Conservation (phyloP, 1,284 basidiomycete species). For the Moniliophthora roreri region DNA sequence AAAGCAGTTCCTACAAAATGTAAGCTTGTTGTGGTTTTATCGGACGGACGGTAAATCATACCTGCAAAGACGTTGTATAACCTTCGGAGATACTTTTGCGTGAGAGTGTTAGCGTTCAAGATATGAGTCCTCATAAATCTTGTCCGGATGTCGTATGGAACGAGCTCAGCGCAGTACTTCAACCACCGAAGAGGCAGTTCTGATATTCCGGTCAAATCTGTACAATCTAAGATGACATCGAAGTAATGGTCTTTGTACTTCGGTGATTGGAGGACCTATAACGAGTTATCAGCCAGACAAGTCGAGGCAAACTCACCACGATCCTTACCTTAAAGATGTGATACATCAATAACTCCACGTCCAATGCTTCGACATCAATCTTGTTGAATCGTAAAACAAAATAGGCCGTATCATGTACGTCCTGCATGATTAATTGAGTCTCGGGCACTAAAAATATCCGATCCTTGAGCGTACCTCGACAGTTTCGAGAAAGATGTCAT, state of each 20-base stretch:
- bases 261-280: constrained; percentile 23
- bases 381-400: constrained; percentile 67
- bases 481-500: constrained; percentile 69
- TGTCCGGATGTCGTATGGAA: constrained; percentile 65
- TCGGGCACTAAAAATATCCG: constrained; percentile 4
- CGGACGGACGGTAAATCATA: constrained; percentile 30
- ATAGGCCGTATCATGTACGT: constrained; percentile 39
- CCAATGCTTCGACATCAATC: constrained; percentile 80
- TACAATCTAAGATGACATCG: constrained; percentile 83
- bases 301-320: neutral
- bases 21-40: neutral
- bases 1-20: constrained; percentile 50
- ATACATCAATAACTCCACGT: constrained; percentile 84
- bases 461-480: constrained; percentile 39
- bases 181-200: constrained; percentile 84
- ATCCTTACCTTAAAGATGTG: constrained; percentile 73
- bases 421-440: constrained; percentile 32
- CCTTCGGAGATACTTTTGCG: constrained; percentile 73
- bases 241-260: constrained; percentile 51
- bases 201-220: constrained; percentile 72
- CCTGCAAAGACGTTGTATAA: constrained; percentile 76
- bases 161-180: constrained; percentile 77
- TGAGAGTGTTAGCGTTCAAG: constrained; percentile 78
- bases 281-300: constrained; percentile 28
- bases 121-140: constrained; percentile 65